Conservation (phyloP, 345 rosid genomes). For the Anastatica hierochuntica region DNA sequence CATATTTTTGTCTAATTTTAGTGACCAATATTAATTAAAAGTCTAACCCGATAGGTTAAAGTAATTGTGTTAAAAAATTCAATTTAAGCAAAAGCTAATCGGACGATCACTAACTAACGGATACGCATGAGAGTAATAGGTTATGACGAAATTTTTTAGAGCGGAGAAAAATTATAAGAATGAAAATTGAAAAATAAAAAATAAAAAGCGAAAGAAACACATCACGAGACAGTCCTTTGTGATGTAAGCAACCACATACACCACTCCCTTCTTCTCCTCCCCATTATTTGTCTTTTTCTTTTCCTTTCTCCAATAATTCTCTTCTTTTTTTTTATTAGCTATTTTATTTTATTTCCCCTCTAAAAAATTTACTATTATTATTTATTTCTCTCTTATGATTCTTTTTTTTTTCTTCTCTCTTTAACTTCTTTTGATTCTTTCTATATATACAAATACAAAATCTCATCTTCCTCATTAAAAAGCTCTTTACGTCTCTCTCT, state of each 20-base stretch:
- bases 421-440: constrained; percentile 18
- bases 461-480: constrained; percentile 6
- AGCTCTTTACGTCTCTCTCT: neutral
- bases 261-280: constrained; percentile 14
- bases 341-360: neutral
- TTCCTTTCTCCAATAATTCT: constrained; percentile 24
- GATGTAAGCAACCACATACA: constrained; percentile 55
- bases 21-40: no score
- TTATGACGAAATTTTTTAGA: no score
- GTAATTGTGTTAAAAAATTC: no score
- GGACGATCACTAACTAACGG: no score
- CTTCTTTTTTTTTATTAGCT: constrained; percentile 8
- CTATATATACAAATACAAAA: constrained; percentile 29
- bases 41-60: no score
- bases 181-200: no score
- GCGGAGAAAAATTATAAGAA: no score
- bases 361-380: neutral
- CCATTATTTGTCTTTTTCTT: constrained; percentile 27
- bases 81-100: no score
- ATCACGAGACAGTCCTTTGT: constrained; percentile 34
- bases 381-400: neutral
- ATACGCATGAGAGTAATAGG: no score
- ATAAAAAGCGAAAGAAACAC: constrained; percentile 18
- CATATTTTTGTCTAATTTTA: no score
- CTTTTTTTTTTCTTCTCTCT: neutral